Evolutionary conservation across 2,329 filamentous ascomycete genomes (phyloP).

Genomic region (Alternaria arborescens): DNA sequence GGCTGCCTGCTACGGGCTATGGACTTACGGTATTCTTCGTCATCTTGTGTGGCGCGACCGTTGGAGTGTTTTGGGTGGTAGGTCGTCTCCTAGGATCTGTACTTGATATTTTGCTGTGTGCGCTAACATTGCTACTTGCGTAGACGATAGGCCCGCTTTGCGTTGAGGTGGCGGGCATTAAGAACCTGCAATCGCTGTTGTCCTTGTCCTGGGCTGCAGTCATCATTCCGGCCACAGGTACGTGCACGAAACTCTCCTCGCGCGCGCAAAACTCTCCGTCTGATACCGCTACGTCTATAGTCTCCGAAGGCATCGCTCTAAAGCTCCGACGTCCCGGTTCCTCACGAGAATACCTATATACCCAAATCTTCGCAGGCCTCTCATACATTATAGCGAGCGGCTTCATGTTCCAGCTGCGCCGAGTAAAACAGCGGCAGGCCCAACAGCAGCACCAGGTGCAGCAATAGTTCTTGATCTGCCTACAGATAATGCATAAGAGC

Average conservation of each 20-base stretch:
- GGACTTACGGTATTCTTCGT: conserved; percentile 56
- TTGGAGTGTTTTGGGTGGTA: conserved; percentile 10
- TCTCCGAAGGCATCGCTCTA: conserved; percentile 53
- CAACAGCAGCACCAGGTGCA: conserved; percentile 5
- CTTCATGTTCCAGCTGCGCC: conserved; percentile 35
- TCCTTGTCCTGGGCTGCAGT: conserved; percentile 51
- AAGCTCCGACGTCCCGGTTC: conserved; percentile 43
- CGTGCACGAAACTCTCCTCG: conserved; percentile 36
- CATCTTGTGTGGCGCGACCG: conserved; percentile 51
- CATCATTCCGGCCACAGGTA: conserved; percentile 41
- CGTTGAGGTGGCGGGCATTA: conserved; percentile 53
- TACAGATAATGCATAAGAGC: background rate
- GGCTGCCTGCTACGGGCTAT: conserved; percentile 57
- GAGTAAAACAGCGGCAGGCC: conserved; percentile 13
- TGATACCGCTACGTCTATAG: background rate
- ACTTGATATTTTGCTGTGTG: background rate
- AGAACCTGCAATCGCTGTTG: conserved; percentile 52
- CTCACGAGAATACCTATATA: conserved; percentile 45
- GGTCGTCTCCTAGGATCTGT: background rate
- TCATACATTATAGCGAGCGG: conserved; percentile 46
- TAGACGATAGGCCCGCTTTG: conserved; percentile 53
- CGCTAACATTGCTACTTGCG: conserved; percentile 1
- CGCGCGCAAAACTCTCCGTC: background rate
- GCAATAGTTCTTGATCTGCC: background rate
- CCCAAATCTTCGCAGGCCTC: conserved; percentile 51